These are phyloP conservation scores for Cladosporium velox DNA, from an alignment of 2,329 filamentous ascomycete genomes.

Conservation along the genomic window DNA sequence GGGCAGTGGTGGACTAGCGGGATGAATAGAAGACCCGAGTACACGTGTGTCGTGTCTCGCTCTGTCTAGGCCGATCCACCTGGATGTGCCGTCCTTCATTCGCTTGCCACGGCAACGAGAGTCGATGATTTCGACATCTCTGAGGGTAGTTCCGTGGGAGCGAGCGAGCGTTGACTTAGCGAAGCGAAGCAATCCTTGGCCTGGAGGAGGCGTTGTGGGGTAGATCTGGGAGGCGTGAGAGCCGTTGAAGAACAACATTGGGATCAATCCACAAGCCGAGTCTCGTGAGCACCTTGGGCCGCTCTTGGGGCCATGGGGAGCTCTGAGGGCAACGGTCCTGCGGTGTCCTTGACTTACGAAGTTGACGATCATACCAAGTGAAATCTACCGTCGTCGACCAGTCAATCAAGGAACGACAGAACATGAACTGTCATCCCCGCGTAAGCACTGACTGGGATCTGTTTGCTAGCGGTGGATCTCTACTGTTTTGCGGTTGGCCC, in stretches of 20 bases:
- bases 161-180: not conserved
- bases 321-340: not conserved
- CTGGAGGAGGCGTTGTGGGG: constrained; percentile 7
- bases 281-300: constrained; percentile 8
- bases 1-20: not conserved
- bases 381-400: not conserved
- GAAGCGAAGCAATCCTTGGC: not conserved
- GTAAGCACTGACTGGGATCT: constrained; percentile 16
- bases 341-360: not conserved
- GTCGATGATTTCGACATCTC: constrained; percentile 11
- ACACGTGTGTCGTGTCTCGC: constrained; percentile 3
- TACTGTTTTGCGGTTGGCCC: constrained; percentile 9
- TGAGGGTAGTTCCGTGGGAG: not conserved
- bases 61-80: constrained; percentile 2
- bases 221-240: constrained; percentile 7
- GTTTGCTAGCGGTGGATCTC: constrained; percentile 10
- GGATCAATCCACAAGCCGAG: not conserved
- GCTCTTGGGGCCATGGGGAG: constrained; percentile 3
- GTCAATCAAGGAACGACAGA: constrained; percentile 8
- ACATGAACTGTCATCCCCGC: constrained; percentile 13
- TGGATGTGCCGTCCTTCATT: not conserved
- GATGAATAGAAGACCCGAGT: not conserved
- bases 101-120: constrained; percentile 5
- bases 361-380: constrained; percentile 12
- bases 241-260: constrained; percentile 2